Conservation (phyloP, 2,329 filamentous ascomycete genomes). For the Cordyceps fumosorosea region DNA sequence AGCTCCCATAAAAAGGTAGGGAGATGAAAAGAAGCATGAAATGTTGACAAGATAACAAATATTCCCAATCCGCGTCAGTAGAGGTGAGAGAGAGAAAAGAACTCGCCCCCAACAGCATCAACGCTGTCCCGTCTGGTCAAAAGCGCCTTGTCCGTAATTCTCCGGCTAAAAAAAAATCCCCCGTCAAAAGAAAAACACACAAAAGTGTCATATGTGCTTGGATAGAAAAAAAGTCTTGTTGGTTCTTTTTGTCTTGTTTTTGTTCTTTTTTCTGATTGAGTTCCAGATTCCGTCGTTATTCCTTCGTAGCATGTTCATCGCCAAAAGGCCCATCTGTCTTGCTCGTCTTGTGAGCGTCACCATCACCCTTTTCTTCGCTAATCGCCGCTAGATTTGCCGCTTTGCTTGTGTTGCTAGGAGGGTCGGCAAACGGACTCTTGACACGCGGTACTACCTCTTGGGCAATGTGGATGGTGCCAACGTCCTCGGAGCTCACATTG, state of each 20-base stretch:
- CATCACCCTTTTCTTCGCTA: constrained; percentile 37
- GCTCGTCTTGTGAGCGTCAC: constrained; percentile 25
- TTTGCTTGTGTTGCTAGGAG: constrained; percentile 27
- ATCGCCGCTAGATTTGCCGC: constrained; percentile 47
- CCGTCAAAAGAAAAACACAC: not conserved
- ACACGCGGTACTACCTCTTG: constrained; percentile 35
- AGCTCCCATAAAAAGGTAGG: not conserved
- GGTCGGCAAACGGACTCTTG: constrained; percentile 47
- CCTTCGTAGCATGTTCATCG: constrained; percentile 51
- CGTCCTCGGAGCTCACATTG: constrained; percentile 22
- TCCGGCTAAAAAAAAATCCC: constrained; percentile 7
- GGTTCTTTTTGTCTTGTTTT: not conserved
- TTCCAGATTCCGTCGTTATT: constrained; percentile 22
- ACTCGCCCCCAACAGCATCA: constrained; percentile 15
- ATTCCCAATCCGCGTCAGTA: not conserved
- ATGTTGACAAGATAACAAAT: not conserved
- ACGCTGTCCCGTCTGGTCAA: constrained; percentile 17
- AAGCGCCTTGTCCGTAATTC: constrained; percentile 17
- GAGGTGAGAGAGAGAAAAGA: constrained; percentile 10
- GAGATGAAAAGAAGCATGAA: not conserved
- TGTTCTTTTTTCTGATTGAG: not conserved
- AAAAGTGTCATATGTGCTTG: not conserved
- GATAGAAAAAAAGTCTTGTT: not conserved
- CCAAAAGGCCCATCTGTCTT: constrained; percentile 46
- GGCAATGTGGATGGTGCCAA: constrained; percentile 42